These are phyloP conservation scores for Daldinia loculata DNA, from an alignment of 495 filamentous ascomycete genomes.

Conservation along the genomic window DNA sequence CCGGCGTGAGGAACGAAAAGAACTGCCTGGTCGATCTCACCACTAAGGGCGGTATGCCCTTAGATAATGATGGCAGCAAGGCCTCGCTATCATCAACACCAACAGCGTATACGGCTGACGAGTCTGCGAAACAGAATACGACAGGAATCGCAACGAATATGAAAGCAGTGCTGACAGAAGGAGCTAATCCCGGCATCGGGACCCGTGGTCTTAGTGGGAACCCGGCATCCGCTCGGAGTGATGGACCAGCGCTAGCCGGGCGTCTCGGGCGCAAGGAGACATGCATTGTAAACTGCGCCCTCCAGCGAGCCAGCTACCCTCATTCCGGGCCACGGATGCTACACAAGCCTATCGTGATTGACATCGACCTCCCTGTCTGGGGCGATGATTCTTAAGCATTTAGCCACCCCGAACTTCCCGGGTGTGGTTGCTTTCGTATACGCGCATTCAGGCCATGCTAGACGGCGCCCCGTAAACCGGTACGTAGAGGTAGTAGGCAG, in stretches of 20 bases:
- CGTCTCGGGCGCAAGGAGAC: slow-evolving; percentile 69
- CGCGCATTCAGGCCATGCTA: slow-evolving; percentile 27
- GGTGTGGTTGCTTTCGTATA: slow-evolving; percentile 9
- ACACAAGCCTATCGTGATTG: slow-evolving; percentile 80
- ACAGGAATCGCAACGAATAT: neutral
- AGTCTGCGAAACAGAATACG: neutral
- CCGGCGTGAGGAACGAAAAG: slow-evolving; percentile 50
- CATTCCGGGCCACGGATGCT: slow-evolving; percentile 65
- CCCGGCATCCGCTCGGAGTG: slow-evolving; percentile 49
- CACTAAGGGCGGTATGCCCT: slow-evolving; percentile 40
- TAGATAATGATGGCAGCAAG: slow-evolving; percentile 49
- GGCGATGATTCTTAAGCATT: slow-evolving; percentile 24
- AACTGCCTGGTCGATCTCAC: slow-evolving; percentile 57
- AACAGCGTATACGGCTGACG: slow-evolving; percentile 1
- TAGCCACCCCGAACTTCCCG: slow-evolving; percentile 24
- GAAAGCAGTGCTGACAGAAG: slow-evolving; percentile 3
- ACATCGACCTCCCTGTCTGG: slow-evolving; percentile 75
- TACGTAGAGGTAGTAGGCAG: slow-evolving; percentile 2
- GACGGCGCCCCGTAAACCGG: neutral
- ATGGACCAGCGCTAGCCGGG: slow-evolving; percentile 53
- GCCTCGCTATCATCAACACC: neutral
- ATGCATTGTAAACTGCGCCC: slow-evolving; percentile 79
- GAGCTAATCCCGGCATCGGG: slow-evolving; percentile 39
- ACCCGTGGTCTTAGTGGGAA: slow-evolving; percentile 50
- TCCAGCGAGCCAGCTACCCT: slow-evolving; percentile 73